phyloP scores from a whole-genome alignment of 495 filamentous ascomycete genomes.

The Aspergillus funiculosus region DNA sequence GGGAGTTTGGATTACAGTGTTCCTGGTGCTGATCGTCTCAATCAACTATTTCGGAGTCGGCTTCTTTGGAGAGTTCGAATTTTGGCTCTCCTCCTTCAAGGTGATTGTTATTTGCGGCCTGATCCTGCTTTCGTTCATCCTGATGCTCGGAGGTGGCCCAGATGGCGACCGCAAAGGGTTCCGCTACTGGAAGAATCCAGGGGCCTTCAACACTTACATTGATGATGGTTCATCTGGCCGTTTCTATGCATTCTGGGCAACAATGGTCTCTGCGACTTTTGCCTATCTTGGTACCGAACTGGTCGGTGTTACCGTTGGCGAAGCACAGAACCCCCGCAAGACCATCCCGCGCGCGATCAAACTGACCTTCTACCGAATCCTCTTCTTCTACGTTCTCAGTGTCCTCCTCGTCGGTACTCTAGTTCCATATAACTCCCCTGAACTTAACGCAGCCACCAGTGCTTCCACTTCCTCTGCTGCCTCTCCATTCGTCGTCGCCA shows the following conservation, averaged over 20 bases:
- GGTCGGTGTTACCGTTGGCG: constrained; percentile 63
- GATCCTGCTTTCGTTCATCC: constrained; percentile 60
- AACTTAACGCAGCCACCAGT: constrained; percentile 51
- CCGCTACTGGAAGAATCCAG: constrained; percentile 71
- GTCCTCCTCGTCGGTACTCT: constrained; percentile 50
- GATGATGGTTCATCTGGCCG: constrained; percentile 39
- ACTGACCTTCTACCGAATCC: constrained; percentile 78
- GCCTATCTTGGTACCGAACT: constrained; percentile 83
- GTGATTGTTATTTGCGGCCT: constrained; percentile 66
- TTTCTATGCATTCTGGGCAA: constrained; percentile 74
- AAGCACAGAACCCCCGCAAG: constrained; percentile 69
- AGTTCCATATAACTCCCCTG: constrained; percentile 48
- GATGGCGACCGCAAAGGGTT: constrained; percentile 67
- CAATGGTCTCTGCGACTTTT: constrained; percentile 72
- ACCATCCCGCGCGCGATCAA: constrained; percentile 73
- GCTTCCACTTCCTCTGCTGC: constrained; percentile 43
- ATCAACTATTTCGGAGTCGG: constrained; percentile 56
- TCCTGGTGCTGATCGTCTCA: constrained; percentile 45
- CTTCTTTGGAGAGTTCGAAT: constrained; percentile 78
- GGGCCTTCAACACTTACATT: constrained; percentile 47
- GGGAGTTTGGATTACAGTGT: constrained; percentile 52
- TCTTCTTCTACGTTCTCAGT: constrained; percentile 67
- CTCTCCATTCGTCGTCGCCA: constrained; percentile 59
- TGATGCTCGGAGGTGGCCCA: constrained; percentile 70
- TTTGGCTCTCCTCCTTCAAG: constrained; percentile 74